Evolutionary conservation across 192 early-diverging fungal species (phyloP), one percentile per base, ranked within the genome.

Genomic region (Diversispora epigaea): DNA sequence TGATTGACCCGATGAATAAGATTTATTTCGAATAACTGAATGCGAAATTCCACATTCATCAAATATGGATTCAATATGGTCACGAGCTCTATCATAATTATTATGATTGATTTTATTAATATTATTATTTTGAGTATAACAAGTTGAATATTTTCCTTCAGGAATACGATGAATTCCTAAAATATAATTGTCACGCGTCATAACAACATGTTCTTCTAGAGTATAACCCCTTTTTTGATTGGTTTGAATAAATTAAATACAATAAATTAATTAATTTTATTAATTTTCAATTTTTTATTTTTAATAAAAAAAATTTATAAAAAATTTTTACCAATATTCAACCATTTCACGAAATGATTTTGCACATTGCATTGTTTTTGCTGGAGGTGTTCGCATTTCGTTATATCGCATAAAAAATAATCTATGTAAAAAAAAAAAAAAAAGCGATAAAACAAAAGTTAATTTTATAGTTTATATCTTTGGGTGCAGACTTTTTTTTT

Each of bases 131-230:
- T 2, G 25, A 32, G 0, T 32, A 2, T 32, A 1, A 32, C 25
- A 32, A 2, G 25, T 1, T 11, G 22, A 6, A 32, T 56, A 67
- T 45, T 76, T 77, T 40, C 82, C 83, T 63, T 74, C 76, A 0
- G 92, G 91, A 32, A 97, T 91, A 47, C 94, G 87, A 71, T 96
- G 94, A 4, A 92, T 83, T 40, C 92, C 90, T 9, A 98, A 83
- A 3, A 96, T 81, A 78, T 93, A 98, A 32, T 92, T 90, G 64
- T 98, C 96, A 71, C 86, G 87, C 12, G 94, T 96, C 12, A 88
- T 86, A 8, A 94, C 92, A 47, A 95, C 79, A 77, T 98, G 94
- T 56, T 94, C 90, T 54, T 98, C 89, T 57, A 91, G 82, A 10
- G 88, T 89, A 74, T 93, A 96, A n/a, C 88, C 87, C 91, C 94